Conservation (phyloP, 1,139 yeast genomes). For the Hansenula sp. region DNA sequence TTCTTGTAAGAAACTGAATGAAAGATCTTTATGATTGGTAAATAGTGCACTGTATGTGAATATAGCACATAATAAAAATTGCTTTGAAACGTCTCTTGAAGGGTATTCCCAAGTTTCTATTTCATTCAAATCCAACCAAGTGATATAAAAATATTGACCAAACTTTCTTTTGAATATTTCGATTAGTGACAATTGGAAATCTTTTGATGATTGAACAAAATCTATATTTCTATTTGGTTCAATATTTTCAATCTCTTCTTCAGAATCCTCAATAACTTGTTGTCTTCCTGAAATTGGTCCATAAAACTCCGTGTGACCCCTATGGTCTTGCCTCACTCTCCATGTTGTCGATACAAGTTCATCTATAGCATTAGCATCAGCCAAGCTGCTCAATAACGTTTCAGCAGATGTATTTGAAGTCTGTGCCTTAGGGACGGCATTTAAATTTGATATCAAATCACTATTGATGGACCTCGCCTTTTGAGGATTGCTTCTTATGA, state of each 20-base stretch:
- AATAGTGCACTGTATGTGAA: slow-evolving; percentile 15
- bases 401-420: slow-evolving; percentile 5
- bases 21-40: slow-evolving; percentile 5
- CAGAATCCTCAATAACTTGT: slow-evolving; percentile 16
- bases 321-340: slow-evolving; percentile 21
- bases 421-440: background rate
- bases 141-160: slow-evolving; percentile 13
- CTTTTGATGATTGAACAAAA: slow-evolving; percentile 4
- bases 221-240: slow-evolving; percentile 6
- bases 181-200: slow-evolving; percentile 7
- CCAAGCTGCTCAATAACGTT: slow-evolving; percentile 6
- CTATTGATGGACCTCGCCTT: slow-evolving; percentile 6
- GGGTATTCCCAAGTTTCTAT: slow-evolving; percentile 15
- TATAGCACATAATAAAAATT: slow-evolving; percentile 13
- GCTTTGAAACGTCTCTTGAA: slow-evolving; percentile 12
- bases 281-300: slow-evolving; percentile 27
- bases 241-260: slow-evolving; percentile 9
- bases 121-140: slow-evolving; percentile 10
- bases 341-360: slow-evolving; percentile 25
- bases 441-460: slow-evolving; percentile 2
- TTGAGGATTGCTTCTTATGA: slow-evolving; percentile 9
- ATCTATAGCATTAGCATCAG: slow-evolving; percentile 22
- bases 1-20: slow-evolving; percentile 8
- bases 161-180: slow-evolving; percentile 12
- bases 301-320: slow-evolving; percentile 23